These are phyloP conservation scores for Chamaecyparis obtusa DNA, from an alignment of 75 land plant species.

Conservation along the genomic window DNA sequence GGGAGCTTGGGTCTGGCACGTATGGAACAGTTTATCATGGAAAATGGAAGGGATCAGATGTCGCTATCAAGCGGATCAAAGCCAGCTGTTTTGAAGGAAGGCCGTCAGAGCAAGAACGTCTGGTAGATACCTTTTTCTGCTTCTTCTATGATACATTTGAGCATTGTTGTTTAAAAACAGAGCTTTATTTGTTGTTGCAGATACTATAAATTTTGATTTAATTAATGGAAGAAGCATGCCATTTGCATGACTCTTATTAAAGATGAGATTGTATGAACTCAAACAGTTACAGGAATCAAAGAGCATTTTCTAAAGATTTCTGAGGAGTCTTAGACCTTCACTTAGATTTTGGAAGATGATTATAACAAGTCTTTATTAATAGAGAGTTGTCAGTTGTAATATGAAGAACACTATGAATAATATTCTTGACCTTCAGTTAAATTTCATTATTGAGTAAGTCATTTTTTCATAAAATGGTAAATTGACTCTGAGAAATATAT, in stretches of 20 bases:
- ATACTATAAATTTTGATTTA: conserved; percentile 11
- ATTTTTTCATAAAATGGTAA: neutral
- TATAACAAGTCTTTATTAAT: neutral
- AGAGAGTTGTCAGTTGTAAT: neutral
- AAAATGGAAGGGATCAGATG: conserved; percentile 99
- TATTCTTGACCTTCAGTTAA: neutral
- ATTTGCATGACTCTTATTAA: conserved; percentile 21
- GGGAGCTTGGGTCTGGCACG: conserved; percentile 81
- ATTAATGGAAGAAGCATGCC: neutral
- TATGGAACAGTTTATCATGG: conserved; percentile 87
- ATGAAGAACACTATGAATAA: neutral
- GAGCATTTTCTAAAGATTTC: conserved; percentile 13
- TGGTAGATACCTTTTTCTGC: conserved; percentile 38
- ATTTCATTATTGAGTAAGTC: neutral
- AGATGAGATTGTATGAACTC: conserved; percentile 29
- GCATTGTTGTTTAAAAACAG: neutral
- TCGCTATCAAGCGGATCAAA: conserved; percentile 91
- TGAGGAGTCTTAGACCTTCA: neutral
- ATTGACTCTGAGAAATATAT: neutral
- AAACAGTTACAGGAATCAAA: conserved; percentile 13
- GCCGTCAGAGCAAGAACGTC: conserved; percentile 72
- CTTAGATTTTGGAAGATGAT: neutral
- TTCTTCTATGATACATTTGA: neutral
- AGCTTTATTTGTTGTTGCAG: neutral
- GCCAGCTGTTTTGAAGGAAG: conserved; percentile 80